Evolutionary conservation across 768 basidiomycete species (phyloP).

Genomic region (Rhodotorula kratochvilovae): DNA sequence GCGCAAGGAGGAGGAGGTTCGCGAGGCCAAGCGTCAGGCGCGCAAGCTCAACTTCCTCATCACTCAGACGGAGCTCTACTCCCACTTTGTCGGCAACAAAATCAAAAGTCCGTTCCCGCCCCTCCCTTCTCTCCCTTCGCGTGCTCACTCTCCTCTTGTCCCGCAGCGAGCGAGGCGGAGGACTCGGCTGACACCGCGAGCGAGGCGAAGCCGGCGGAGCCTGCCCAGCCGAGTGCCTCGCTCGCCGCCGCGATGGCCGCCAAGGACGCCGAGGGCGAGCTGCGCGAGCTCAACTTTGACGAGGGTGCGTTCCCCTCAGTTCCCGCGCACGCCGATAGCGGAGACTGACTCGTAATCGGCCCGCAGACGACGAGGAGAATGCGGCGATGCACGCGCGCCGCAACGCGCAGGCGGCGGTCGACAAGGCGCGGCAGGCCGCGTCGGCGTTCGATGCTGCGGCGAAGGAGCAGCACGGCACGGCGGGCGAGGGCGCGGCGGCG

Average conservation of each 20-base stretch:
- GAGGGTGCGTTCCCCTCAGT: slow-evolving; percentile 59
- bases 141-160: not conserved
- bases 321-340: too few relatives aligned
- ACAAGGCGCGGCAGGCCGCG: slow-evolving; percentile 70
- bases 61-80: slow-evolving; percentile 96
- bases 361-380: slow-evolving; percentile 77
- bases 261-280: slow-evolving; percentile 50
- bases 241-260: slow-evolving; percentile 46
- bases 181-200: slow-evolving; percentile 45
- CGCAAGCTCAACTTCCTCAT: slow-evolving; percentile 97
- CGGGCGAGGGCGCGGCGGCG: not conserved
- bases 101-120: slow-evolving; percentile 48
- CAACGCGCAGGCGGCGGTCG: slow-evolving; percentile 85
- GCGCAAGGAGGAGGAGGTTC: slow-evolving; percentile 82
- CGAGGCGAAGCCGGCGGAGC: slow-evolving; percentile 11
- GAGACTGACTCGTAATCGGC: slow-evolving; percentile 10
- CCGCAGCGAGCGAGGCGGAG: slow-evolving; percentile 49
- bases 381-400: slow-evolving; percentile 75
- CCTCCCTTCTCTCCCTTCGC: not conserved
- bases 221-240: slow-evolving; percentile 36
- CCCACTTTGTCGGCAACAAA: slow-evolving; percentile 98
- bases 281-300: slow-evolving; percentile 83
- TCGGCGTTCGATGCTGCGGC: slow-evolving; percentile 77
- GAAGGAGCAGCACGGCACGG: slow-evolving; percentile 65
- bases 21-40: slow-evolving; percentile 88